phyloP scores from a whole-genome alignment of 257 asterid species.

The Jasminum sambac region DNA sequence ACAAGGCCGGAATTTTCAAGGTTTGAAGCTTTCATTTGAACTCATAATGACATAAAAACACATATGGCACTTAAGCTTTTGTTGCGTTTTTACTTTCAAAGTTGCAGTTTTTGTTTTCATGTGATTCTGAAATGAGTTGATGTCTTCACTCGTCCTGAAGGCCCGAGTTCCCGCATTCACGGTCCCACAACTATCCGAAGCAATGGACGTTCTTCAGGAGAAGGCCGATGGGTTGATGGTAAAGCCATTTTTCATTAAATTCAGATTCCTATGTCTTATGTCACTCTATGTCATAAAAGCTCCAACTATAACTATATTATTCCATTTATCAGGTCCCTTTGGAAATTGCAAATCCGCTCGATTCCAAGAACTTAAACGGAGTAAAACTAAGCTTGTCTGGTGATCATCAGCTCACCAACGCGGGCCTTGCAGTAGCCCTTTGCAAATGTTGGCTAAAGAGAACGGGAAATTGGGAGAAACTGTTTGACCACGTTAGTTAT shows the following conservation, averaged over 20 bases:
- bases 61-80: slow-evolving; percentile 21
- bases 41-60: slow-evolving; percentile 16
- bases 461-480: slow-evolving; percentile 68
- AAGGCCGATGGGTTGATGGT: slow-evolving; percentile 65
- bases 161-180: slow-evolving; percentile 84
- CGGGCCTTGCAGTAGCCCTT: slow-evolving; percentile 83
- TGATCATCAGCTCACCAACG: slow-evolving; percentile 80
- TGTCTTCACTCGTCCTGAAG: slow-evolving; percentile 63
- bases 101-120: slow-evolving; percentile 39
- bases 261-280: background rate
- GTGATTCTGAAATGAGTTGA: slow-evolving; percentile 51
- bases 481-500: slow-evolving; percentile 60
- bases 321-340: slow-evolving; percentile 57
- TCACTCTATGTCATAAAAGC: background rate
- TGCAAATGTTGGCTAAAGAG: slow-evolving; percentile 77
- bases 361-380: slow-evolving; percentile 50
- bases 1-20: slow-evolving; percentile 92
- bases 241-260: slow-evolving; percentile 19
- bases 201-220: slow-evolving; percentile 71
- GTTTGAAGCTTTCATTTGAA: slow-evolving; percentile 38
- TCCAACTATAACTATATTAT: background rate
- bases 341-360: slow-evolving; percentile 67
- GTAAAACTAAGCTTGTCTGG: slow-evolving; percentile 73
- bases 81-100: slow-evolving; percentile 24
- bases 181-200: slow-evolving; percentile 77